phyloP scores from a whole-genome alignment of 2,329 filamentous ascomycete species.

The Botrytis elliptica region DNA sequence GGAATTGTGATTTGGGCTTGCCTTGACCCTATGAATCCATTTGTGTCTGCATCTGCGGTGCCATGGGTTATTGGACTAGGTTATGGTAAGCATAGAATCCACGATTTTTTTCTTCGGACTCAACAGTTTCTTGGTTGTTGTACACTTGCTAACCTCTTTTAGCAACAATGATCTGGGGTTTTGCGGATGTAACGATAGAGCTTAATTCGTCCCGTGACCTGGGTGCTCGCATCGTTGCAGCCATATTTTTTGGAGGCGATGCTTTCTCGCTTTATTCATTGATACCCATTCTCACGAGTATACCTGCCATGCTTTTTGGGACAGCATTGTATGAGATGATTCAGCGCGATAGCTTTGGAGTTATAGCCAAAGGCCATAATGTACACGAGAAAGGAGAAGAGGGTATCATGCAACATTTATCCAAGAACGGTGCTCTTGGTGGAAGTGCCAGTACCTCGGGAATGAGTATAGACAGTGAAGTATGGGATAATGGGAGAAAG shows the following conservation, averaged over 20 bases:
- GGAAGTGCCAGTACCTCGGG: neutral
- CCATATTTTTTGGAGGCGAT: conserved; percentile 55
- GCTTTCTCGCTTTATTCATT: conserved; percentile 52
- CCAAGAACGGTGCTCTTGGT: conserved; percentile 40
- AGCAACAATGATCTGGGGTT: conserved; percentile 49
- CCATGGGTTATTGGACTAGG: conserved; percentile 57
- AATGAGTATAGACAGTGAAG: conserved; percentile 7
- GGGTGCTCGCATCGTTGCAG: conserved; percentile 57
- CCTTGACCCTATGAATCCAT: conserved; percentile 58
- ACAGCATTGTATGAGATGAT: conserved; percentile 55
- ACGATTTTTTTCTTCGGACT: neutral
- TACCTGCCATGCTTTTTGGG: conserved; percentile 56
- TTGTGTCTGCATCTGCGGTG: conserved; percentile 47
- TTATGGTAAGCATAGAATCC: conserved; percentile 33
- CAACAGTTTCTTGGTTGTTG: neutral
- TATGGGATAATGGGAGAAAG: conserved; percentile 10
- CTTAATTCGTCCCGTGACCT: conserved; percentile 59
- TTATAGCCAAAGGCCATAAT: conserved; percentile 49
- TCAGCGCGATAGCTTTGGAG: conserved; percentile 52
- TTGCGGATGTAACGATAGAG: conserved; percentile 53
- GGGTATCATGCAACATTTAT: conserved; percentile 46
- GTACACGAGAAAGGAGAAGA: conserved; percentile 52
- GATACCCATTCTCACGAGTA: conserved; percentile 55
- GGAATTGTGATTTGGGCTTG: conserved; percentile 55
- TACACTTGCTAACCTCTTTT: conserved; percentile 41